A percentile compares a stretch with the other conserved stretches of the same genome.
Conservation (phyloP, 2,329 filamentous ascomycete genomes). For the Penicillium sp. region DNA sequence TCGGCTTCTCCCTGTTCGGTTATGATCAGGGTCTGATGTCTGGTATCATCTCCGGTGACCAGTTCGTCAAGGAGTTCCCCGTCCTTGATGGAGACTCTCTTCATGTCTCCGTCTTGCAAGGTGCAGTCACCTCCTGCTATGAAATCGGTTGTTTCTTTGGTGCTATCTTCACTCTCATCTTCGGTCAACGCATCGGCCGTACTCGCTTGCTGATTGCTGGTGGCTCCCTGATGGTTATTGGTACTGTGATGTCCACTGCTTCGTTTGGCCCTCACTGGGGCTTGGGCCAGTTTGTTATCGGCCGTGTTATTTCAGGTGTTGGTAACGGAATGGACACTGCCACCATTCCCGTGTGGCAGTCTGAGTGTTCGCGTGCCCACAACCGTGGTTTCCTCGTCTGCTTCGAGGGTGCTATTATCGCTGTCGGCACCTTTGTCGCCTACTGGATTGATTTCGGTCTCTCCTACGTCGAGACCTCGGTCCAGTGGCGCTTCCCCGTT, state of each 20-base stretch:
- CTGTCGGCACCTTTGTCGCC: constrained; percentile 29
- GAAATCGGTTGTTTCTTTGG: constrained; percentile 44
- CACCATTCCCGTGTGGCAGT: constrained; percentile 39
- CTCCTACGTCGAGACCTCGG: constrained; percentile 28
- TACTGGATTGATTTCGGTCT: constrained; percentile 36
- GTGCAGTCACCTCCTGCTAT: constrained; percentile 51
- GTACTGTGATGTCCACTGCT: constrained; percentile 27
- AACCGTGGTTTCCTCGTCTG: constrained; percentile 34
- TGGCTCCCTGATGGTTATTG: constrained; percentile 44
- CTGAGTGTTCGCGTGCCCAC: constrained; percentile 31
- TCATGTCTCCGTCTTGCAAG: constrained; percentile 44
- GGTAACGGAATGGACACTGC: constrained; percentile 36
- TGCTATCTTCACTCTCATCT: constrained; percentile 27
- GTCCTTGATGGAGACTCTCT: constrained; percentile 31
- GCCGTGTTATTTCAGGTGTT: constrained; percentile 28
- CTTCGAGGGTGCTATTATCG: constrained; percentile 31
- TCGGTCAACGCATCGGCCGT: constrained; percentile 29
- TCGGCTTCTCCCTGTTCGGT: constrained; percentile 60
- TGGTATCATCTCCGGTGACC: constrained; percentile 53
- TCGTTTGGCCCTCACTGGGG: constrained; percentile 23
- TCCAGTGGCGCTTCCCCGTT: constrained; percentile 44
- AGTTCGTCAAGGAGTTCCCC: constrained; percentile 24
- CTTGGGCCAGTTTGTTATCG: constrained; percentile 38
- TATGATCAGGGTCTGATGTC: constrained; percentile 65
- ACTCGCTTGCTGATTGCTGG: constrained; percentile 49